phyloP scores from a whole-genome alignment of 345 rosid species.

The Lumnitzera littorea region DNA sequence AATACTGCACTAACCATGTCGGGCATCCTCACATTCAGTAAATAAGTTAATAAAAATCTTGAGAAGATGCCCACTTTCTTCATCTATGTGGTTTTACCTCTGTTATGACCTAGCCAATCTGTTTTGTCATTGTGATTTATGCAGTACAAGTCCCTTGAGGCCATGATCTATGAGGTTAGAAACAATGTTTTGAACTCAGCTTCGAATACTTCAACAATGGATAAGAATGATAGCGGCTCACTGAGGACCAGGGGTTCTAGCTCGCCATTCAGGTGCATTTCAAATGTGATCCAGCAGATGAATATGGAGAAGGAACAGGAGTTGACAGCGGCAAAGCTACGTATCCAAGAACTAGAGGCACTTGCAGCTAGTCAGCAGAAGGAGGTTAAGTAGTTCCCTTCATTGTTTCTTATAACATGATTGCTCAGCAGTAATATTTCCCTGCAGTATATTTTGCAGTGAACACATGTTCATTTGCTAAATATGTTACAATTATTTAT shows the following conservation, averaged over 20 bases:
- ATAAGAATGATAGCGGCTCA: conserved; percentile 50
- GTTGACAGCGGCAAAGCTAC: conserved; percentile 52
- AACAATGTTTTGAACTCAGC: conserved; percentile 39
- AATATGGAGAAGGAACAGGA: conserved; percentile 78
- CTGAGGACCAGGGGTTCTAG: conserved; percentile 74
- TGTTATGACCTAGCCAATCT: no score
- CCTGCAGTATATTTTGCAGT: not conserved
- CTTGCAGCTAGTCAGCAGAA: conserved; percentile 52
- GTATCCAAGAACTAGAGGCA: conserved; percentile 64
- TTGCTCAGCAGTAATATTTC: not conserved
- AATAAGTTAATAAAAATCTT: no score
- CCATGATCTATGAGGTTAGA: conserved; percentile 59
- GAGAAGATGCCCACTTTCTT: no score
- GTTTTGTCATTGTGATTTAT: not conserved
- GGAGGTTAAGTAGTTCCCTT: conserved; percentile 44
- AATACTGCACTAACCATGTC: no score
- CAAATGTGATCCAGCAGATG: conserved; percentile 82
- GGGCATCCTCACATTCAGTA: no score
- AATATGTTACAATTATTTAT: not conserved
- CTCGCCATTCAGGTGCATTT: conserved; percentile 89
- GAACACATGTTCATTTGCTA: not conserved
- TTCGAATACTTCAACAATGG: conserved; percentile 25
- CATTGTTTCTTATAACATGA: not conserved
- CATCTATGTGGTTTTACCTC: no score
- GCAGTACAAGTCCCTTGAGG: conserved; percentile 80